Evolutionary conservation across 2,329 filamentous ascomycete genomes (phyloP), one percentile per base, ranked within the genome.

Genomic region (Penicillium decumbens): DNA sequence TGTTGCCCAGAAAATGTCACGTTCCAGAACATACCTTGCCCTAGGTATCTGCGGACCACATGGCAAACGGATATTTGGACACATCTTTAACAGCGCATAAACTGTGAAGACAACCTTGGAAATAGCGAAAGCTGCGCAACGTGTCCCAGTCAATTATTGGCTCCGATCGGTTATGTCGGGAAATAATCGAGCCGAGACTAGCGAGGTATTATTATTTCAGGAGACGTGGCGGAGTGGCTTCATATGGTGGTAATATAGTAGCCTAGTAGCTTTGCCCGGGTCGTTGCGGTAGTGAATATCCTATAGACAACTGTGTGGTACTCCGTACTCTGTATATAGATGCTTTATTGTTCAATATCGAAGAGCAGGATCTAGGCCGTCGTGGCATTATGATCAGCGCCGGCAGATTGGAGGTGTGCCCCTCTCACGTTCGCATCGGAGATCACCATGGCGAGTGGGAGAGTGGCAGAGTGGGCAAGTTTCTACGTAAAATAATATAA

Each of bases 141-240:
- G 25, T 27, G 25, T 27, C 20, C 28, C 3, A 32, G 13, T n/a
- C 15, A 23, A 20, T 35, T 12, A 10, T 12, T 18, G 40, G 4
- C 45, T 6, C 24, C 32, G 20, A 42, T 37, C 7, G 15, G 6
- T 28, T 4, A 4, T 25, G 6, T 12, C 27, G 35, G 41, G 41
- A 37, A 35, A 3, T 27, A 40, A 23, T 29, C 35, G 37, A 48
- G 47, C 45, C 49, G 49, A 45, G 32, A 37, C 49, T 48, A 47
- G 44, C 20, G 41, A 49, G 27, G 24, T 30, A 28, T 23, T 30
- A 28, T 23, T 23, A 23, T 23, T 18, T 33, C 38, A 30, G 33
- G 33, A 45, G 43, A 12, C n/a, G 3, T 4, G 27, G 29, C 8
- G 4, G 30, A 32, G 33, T 7, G 28, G 28, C 25, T 30, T 39